Base-by-base conservation (phyloP, 306 rosid species). In the Rosa multiflora region DNA sequence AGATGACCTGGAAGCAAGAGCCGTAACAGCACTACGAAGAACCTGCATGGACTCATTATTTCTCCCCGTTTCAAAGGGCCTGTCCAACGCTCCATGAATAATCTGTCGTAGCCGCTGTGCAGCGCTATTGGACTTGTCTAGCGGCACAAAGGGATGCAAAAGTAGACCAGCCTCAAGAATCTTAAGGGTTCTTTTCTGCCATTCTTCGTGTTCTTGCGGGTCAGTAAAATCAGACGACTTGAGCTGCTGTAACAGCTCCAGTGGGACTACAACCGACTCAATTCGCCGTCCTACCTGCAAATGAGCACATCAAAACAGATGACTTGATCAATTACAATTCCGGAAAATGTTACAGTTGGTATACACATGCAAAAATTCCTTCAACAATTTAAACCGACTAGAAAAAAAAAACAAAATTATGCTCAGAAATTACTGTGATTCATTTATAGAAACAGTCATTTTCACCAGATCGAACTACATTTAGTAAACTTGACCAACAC, bases 121-220 rank as follows among this genome's bases (percentile, higher is more conserved):
- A 29, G 92, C 74, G 76, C 89, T 85, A 82, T 88, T 89, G 7
- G 88, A 84, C 84, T 91, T 95, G 64, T 95, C 99, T 5, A 93
- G 73, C 9, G 97, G 96, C 63, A 86, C 80, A 61, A 58, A 82
- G 47, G 99, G 99, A 86, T 95, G 96, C 86, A 89, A 88, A 76
- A 95, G 90, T n/a, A 95, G 89, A 81, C 99, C 98, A 9, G 96
- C 94, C 82, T 95, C 98, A n/a, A 95, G 87, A 86, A 95, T 87
- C 85, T 84, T 95, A 74, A 95, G 85, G 29, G 96, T 93, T 77
- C 99, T 84, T 80, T 89, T 95, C 84, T 81, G 96, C 99, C 99
- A 95, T 8, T 88, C 95, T 4, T 87, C 87, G 51, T 90, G 87
- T 79, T 95, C 99, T 77, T 90, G 94, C 12, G 79, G 90, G 85